phyloP scores from a whole-genome alignment of 2,329 filamentous ascomycete genomes.

The Penicillium crustosum region DNA sequence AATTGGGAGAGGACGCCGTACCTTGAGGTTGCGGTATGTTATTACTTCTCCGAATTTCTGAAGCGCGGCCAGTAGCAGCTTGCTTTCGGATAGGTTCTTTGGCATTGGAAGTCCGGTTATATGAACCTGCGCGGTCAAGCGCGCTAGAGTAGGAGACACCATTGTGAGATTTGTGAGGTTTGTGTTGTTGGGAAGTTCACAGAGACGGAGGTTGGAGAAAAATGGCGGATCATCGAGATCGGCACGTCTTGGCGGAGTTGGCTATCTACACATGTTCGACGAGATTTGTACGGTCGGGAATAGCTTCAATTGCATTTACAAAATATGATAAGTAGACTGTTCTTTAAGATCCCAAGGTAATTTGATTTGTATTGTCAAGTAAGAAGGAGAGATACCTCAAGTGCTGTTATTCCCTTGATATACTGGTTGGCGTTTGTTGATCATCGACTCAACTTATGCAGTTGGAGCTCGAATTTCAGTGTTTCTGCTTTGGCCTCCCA shows the following conservation, averaged over 20 bases:
- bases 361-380: no score
- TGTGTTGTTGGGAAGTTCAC: not conserved
- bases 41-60: conserved; percentile 45
- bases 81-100: conserved; percentile 35
- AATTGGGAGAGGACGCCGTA: conserved; percentile 13
- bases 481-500: no score
- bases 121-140: conserved; percentile 28
- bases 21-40: conserved; percentile 40
- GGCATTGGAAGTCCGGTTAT: conserved; percentile 32
- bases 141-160: conserved; percentile 12
- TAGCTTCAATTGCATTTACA: no score
- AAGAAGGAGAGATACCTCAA: no score
- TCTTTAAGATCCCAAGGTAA: no score
- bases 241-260: conserved; percentile 14
- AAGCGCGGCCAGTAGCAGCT: conserved; percentile 36
- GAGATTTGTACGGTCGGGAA: no score
- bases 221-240: conserved; percentile 11
- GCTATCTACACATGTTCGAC: not conserved
- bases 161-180: conserved; percentile 11
- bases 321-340: no score
- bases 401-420: no score
- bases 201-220: conserved; percentile 10
- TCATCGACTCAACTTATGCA: no score
- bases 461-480: no score
- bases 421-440: no score